Evolutionary conservation across 75 land plant genomes (phyloP), one percentile per base, ranked within the genome.

Genomic region (Isoetes taiwanensis): DNA sequence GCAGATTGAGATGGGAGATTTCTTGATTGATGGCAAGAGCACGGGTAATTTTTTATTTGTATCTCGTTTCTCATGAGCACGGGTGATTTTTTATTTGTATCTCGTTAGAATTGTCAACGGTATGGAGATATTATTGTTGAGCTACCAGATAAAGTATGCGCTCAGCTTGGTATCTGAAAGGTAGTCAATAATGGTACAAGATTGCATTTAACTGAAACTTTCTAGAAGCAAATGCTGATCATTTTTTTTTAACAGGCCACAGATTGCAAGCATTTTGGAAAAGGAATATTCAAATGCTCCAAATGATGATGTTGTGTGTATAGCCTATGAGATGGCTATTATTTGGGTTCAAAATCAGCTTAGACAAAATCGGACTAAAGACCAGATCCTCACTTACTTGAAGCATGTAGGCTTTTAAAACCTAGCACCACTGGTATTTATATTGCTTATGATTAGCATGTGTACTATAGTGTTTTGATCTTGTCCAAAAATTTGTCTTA

Each of bases 1-100:
- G 54, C 80, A 84, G 89, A 81, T 86, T 68, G 75, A 80, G 29
- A 82, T 86, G 84, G 96, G 86, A 38, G 90, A 85, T 56, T 74
- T 90, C 16, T 59, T 78, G 42, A 69, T 90, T 57, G 80, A 41
- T 64, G 82, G 76, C 5, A 46, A 67, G 43, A 40, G 72, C 59
- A 82, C 90, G 53, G 81, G 94, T 86, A 56, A 72, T 28, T 8
- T 26, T 19, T 17, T 3, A 10, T 20, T 28, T n/a, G 8, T 30
- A 23, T 60, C 12, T 52, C 38, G 2, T 20, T 12, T 17, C 28
- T 64, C 42, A 62, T n/a, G n/a, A n/a, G n/a, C n/a, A n/a, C n/a
- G n/a, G n/a, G n/a, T n/a, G n/a, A n/a, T n/a, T n/a, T n/a, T n/a
- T n/a, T n/a, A n/a, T n/a, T n/a, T n/a, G n/a, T n/a, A n/a, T n/a